Percentiles rank a stretch among this genome's conserved stretches.
These are phyloP conservation scores for Trichoderma guizhouense DNA, from an alignment of 2,329 filamentous ascomycete genomes.

Conservation along the genomic window DNA sequence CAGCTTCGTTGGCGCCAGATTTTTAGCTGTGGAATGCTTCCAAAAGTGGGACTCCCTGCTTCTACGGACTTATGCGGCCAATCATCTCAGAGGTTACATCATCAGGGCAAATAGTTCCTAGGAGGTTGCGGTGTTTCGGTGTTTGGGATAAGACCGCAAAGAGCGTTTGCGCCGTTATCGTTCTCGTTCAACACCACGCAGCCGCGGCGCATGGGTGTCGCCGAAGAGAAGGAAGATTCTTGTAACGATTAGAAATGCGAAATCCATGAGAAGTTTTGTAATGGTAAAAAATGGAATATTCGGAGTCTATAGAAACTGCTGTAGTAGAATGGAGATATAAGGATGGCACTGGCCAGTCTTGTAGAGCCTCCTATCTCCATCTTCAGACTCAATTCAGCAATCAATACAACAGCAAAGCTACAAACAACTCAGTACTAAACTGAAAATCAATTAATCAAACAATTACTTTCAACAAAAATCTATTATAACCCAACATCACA, in stretches of 20 bases:
- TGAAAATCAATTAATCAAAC: not conserved
- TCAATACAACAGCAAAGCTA: not conserved
- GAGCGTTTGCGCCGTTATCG: not conserved
- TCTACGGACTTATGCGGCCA: not conserved
- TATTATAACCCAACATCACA: not conserved
- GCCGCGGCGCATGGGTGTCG: not conserved
- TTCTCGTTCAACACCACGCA: not conserved
- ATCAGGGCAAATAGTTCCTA: not conserved
- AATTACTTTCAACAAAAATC: not conserved
- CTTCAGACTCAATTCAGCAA: not conserved
- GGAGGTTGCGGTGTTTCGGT: not conserved
- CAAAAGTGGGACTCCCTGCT: not conserved
- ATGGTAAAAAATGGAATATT: not conserved
- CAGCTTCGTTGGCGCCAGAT: not conserved
- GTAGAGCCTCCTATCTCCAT: not conserved
- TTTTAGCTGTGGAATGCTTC: not conserved
- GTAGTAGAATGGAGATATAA: constrained; percentile 4
- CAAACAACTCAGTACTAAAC: not conserved
- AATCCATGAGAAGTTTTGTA: not conserved
- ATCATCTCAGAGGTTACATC: not conserved
- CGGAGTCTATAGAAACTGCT: not conserved
- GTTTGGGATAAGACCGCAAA: not conserved
- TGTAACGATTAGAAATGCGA: not conserved
- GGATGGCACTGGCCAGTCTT: not conserved
- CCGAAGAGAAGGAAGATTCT: not conserved